Percentiles rank a stretch among this genome's conserved stretches.
phyloP scores from a whole-genome alignment of 306 rosid genomes.

The Astragalus glycyphyllos region DNA sequence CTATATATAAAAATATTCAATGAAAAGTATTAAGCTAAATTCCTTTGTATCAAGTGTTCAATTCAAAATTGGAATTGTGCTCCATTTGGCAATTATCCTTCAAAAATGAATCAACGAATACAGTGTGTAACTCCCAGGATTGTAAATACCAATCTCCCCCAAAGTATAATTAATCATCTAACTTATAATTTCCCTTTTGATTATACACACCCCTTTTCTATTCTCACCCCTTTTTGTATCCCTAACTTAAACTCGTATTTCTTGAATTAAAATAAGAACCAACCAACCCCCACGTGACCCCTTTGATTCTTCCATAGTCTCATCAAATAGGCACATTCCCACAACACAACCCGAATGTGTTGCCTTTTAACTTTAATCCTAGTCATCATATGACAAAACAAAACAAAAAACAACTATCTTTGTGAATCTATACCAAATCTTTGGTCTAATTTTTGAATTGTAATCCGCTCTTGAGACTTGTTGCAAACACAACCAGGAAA shows the following conservation, averaged over 20 bases:
- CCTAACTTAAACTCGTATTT: constrained; percentile 48
- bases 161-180: constrained; percentile 48
- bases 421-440: constrained; percentile 46
- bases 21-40: constrained; percentile 38
- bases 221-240: constrained; percentile 43
- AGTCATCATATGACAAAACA: constrained; percentile 17
- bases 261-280: constrained; percentile 37
- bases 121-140: constrained; percentile 49
- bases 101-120: constrained; percentile 64
- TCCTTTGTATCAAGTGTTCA: constrained; percentile 47
- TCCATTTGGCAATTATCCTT: constrained; percentile 40
- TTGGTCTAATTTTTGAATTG: constrained; percentile 44
- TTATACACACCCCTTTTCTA: constrained; percentile 49
- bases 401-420: constrained; percentile 50
- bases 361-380: constrained; percentile 44
- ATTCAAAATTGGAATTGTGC: constrained; percentile 46
- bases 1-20: constrained; percentile 24
- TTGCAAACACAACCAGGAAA: constrained; percentile 90
- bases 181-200: constrained; percentile 48
- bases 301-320: constrained; percentile 49
- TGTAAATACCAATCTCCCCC: constrained; percentile 51
- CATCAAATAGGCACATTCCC: constrained; percentile 49
- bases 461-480: constrained; percentile 53
- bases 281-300: constrained; percentile 20
- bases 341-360: constrained; percentile 46